These are phyloP conservation scores for Gigaspora rosea DNA, from an alignment of 192 early-diverging fungal species.

Conservation along the genomic window DNA sequence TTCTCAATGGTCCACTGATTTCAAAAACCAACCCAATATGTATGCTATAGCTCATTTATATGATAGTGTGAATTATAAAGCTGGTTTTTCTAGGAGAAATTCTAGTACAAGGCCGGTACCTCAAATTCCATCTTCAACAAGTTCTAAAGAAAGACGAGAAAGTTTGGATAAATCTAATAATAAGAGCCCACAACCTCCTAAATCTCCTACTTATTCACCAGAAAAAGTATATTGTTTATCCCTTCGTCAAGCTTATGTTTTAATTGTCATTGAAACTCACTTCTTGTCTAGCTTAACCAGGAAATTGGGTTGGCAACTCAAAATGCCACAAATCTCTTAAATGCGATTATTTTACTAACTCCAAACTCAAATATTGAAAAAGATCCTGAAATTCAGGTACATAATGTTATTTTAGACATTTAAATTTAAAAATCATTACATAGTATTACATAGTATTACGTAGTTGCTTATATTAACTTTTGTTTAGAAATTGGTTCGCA, in stretches of 20 bases:
- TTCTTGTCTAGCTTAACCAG: constrained; percentile 18
- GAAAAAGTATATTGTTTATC: not conserved
- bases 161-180: not conserved
- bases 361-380: not conserved
- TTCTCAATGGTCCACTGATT: constrained; percentile 8
- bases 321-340: constrained; percentile 21
- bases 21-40: constrained; percentile 7
- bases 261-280: not conserved
- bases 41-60: constrained; percentile 1
- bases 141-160: not conserved
- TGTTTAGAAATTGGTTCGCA: not conserved
- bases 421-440: not conserved
- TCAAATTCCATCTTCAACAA: not conserved
- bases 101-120: not conserved
- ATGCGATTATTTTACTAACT: constrained; percentile 5
- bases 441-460: no score
- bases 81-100: not conserved
- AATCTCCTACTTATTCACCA: not conserved
- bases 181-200: not conserved
- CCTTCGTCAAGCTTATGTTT: no score
- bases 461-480: not conserved
- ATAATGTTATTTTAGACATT: not conserved
- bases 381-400: constrained; percentile 20
- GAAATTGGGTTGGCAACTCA: constrained; percentile 19
- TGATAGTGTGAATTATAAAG: not conserved